Percentiles rank a stretch among this genome's conserved stretches.
phyloP scores from a whole-genome alignment of 2,329 filamentous ascomycete genomes.

The Trichoderma koningiopsis region DNA sequence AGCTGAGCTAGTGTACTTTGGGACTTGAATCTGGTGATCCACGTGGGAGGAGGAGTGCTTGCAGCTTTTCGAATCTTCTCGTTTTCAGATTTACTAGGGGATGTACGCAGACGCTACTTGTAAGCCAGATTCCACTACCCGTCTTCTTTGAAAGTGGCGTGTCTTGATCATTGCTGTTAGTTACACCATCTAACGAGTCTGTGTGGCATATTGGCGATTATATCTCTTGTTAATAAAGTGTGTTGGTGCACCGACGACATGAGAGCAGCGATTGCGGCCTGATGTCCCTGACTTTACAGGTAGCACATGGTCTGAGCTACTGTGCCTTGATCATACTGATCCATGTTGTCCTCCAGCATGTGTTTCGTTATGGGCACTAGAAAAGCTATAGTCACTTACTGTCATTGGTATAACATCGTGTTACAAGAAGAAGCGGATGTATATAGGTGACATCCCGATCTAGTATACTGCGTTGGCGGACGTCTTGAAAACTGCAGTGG shows the following conservation, averaged over 20 bases:
- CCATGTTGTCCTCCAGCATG: not conserved
- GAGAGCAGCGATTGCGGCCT: not conserved
- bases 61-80: not conserved
- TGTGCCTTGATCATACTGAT: not conserved
- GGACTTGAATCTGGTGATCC: not conserved
- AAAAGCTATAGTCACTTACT: not conserved
- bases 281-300: not conserved
- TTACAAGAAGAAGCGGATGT: not conserved
- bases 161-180: not conserved
- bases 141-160: not conserved
- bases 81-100: not conserved
- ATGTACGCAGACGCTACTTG: not conserved
- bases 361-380: not conserved
- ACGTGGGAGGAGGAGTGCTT: not conserved
- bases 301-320: not conserved
- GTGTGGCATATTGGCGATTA: not conserved
- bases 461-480: not conserved
- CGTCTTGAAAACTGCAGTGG: not conserved
- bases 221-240: not conserved
- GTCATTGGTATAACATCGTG: not conserved
- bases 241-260: not conserved
- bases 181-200: not conserved
- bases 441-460: not conserved
- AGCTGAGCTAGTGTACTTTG: not conserved
- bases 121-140: not conserved